phyloP scores from a whole-genome alignment of 2,329 filamentous ascomycete genomes.

The Diaporthe citrichinensis region DNA sequence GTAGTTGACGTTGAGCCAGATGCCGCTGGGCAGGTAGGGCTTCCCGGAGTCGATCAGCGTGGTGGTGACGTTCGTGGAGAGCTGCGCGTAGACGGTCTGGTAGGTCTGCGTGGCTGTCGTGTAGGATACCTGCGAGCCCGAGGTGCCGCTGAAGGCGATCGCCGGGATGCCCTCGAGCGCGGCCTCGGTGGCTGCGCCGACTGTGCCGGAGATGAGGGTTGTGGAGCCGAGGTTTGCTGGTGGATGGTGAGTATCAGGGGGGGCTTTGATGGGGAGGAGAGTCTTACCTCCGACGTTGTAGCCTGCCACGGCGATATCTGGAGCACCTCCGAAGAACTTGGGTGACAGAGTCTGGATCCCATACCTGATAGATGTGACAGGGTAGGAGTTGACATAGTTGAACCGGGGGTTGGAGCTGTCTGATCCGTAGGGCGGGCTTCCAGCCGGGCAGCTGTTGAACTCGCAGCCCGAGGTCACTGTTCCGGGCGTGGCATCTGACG shows the following conservation, averaged over 20 bases:
- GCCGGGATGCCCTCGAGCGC: constrained; percentile 70
- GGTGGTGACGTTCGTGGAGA: constrained; percentile 71
- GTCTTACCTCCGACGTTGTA: constrained; percentile 65
- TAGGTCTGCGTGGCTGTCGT: constrained; percentile 62
- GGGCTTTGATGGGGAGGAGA: fast-evolving
- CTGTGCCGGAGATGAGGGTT: constrained; percentile 74
- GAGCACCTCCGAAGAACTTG: constrained; percentile 65
- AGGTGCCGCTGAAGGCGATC: constrained; percentile 74
- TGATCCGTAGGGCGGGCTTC: constrained; percentile 69
- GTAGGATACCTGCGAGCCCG: constrained; percentile 31
- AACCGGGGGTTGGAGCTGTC: constrained; percentile 70
- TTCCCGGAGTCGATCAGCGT: constrained; percentile 67
- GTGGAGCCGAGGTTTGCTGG: constrained; percentile 67
- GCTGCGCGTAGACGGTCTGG: constrained; percentile 70
- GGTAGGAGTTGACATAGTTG: constrained; percentile 81
- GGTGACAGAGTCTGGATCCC: constrained; percentile 71
- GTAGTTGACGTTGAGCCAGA: constrained; percentile 80
- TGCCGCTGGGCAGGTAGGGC: constrained; percentile 73
- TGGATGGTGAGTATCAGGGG: neutral
- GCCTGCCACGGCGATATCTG: constrained; percentile 75
- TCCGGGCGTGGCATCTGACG: constrained; percentile 62
- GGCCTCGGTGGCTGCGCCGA: constrained; percentile 75
- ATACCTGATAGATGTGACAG: constrained; percentile 73
- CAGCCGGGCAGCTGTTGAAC: constrained; percentile 71
- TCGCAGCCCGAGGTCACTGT: constrained; percentile 67